Percentiles rank a stretch among this genome's conserved stretches.
phyloP scores from a whole-genome alignment of 2,329 filamentous ascomycete species.

The Calonectria pseudoreteaudii region DNA sequence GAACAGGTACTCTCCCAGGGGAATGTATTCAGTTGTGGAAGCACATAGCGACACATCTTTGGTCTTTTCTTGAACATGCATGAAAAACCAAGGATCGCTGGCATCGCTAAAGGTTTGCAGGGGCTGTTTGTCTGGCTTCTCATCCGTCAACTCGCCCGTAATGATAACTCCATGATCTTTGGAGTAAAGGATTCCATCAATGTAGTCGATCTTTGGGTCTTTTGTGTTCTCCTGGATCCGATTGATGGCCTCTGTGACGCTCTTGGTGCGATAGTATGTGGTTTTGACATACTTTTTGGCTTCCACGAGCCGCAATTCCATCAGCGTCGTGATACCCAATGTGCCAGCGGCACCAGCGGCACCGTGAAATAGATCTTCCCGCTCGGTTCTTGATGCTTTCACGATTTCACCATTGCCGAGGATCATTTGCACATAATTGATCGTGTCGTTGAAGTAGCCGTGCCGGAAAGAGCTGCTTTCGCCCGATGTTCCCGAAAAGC shows the following conservation, averaged over 20 bases:
- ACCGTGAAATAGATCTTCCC: conserved; percentile 67
- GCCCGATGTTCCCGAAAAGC: conserved; percentile 74
- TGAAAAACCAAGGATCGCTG: conserved; percentile 73
- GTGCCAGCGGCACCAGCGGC: conserved; percentile 71
- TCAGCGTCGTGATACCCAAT: conserved; percentile 69
- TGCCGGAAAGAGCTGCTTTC: conserved; percentile 76
- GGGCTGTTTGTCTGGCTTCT: background rate
- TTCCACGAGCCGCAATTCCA: conserved; percentile 67
- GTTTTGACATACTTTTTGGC: conserved; percentile 67
- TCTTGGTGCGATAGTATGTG: conserved; percentile 61
- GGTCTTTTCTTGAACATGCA: conserved; percentile 63
- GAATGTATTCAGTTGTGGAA: conserved; percentile 36
- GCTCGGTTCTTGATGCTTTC: conserved; percentile 57
- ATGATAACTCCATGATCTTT: conserved; percentile 63
- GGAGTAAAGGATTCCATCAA: conserved; percentile 70
- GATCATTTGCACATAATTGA: conserved; percentile 73
- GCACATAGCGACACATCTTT: background rate
- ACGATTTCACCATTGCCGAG: conserved; percentile 68
- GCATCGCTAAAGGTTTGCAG: conserved; percentile 61
- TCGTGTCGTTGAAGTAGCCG: conserved; percentile 74
- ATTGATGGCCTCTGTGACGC: conserved; percentile 56
- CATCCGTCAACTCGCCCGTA: conserved; percentile 58
- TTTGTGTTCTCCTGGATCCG: conserved; percentile 47
- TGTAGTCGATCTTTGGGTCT: conserved; percentile 58
- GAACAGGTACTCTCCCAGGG: conserved; percentile 64